phyloP scores from a whole-genome alignment of 2,329 filamentous ascomycete species.

The Calonectria hongkongensis region DNA sequence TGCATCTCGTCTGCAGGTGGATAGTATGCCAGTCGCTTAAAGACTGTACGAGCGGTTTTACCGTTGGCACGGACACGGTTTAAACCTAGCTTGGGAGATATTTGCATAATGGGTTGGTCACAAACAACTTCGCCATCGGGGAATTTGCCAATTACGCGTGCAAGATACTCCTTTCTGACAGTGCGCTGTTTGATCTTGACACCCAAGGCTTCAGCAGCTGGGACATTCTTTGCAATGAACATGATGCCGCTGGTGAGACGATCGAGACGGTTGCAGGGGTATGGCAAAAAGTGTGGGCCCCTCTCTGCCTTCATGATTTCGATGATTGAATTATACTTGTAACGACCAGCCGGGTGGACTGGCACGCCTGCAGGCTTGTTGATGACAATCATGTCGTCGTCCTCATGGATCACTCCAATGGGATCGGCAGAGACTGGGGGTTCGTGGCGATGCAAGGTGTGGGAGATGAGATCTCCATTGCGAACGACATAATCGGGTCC shows the following conservation, averaged over 20 bases:
- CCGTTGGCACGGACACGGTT: slow-evolving; percentile 96
- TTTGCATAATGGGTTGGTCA: slow-evolving; percentile 93
- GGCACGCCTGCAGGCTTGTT: slow-evolving; percentile 97
- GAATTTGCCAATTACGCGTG: slow-evolving; percentile 92
- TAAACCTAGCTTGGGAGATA: slow-evolving; percentile 94
- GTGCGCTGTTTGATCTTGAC: slow-evolving; percentile 86
- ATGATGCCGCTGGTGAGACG: slow-evolving; percentile 96
- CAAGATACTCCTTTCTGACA: slow-evolving; percentile 96
- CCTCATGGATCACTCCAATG: slow-evolving; percentile 90
- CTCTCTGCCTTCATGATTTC: slow-evolving; percentile 93
- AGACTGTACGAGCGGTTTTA: slow-evolving; percentile 92
- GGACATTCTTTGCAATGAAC: slow-evolving; percentile 93
- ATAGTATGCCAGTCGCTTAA: slow-evolving; percentile 95
- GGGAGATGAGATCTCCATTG: slow-evolving; percentile 93
- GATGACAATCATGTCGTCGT: slow-evolving; percentile 95
- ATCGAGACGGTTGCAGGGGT: slow-evolving; percentile 94
- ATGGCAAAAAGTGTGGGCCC: slow-evolving; percentile 71
- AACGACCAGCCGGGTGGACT: slow-evolving; percentile 95
- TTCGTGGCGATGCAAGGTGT: slow-evolving; percentile 96
- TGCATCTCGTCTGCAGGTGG: slow-evolving; percentile 67
- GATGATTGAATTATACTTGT: slow-evolving; percentile 95
- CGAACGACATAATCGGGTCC: slow-evolving; percentile 82
- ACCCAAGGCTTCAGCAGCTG: slow-evolving; percentile 85
- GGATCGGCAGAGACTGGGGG: slow-evolving; percentile 90
- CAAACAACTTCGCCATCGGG: slow-evolving; percentile 94